Evolutionary conservation across 805 yeast genomes (phyloP), one percentile per base, ranked within the genome.

Genomic region (Teunomyces lycoperdinae): DNA sequence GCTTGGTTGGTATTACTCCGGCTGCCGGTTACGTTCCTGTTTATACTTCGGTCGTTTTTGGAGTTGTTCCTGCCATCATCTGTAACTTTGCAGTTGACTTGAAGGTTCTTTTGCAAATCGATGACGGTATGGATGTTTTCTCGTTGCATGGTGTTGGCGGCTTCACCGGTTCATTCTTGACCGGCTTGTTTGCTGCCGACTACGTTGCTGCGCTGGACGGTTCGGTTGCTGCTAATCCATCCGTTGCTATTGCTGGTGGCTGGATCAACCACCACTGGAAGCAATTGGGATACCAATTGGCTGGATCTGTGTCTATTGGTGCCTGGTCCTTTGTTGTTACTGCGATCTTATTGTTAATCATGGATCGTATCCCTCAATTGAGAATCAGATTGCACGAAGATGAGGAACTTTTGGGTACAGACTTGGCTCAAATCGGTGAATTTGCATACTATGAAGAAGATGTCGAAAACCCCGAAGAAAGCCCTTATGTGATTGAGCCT

Each of bases 11-110:
- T 63, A 85, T 92, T 53, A 92, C 98, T 2, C 98, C 99, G 42
- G 97, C 92, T 53, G 97, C 98, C 16, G 98, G 97, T 54, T 91
- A 75, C 63, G 96, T 92, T 44, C 97, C 97, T 48, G 83, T 92
- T 49, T 92, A 91, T 82, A 81, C 90, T 50, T 80, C 97, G 2
- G 83, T 89, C 40, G 81, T 87, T 50, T 87, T 91, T 61, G 97
- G 97, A 63, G 78, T 81, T 50, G 71, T 89, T 35, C 82, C 92
- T 44, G 92, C 85, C 28, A 63, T 82, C 46, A 83, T 83, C 33
- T 89, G 96, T 73, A 90, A 91, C 77, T 79, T 81, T 62, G 92
- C 95, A 42, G 89, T 89, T 52, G 95, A 88, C 68, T 66, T 89
- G 58, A 90, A 91, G 74, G 71, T 76, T 56, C 46, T 80, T 50